Base-by-base conservation (phyloP, 768 basidiomycete species). In the Hysterangium stoloniferum region DNA sequence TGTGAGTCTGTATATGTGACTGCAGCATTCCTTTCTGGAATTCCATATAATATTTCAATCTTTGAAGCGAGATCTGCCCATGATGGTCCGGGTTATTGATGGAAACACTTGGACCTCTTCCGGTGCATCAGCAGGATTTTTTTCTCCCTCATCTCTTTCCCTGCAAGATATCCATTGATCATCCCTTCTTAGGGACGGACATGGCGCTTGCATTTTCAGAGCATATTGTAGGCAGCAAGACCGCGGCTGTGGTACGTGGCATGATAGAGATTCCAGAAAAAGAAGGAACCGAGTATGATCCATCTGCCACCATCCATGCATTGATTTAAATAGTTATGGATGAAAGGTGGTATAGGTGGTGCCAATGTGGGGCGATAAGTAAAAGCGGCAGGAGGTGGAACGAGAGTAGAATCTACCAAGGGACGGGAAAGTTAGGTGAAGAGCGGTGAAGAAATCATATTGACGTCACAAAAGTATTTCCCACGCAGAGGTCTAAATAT, bases 1-100 rank as follows among this genome's bases (percentile, higher is more conserved):
- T 24, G 43, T 40, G 29, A 25, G 63, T 91, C 88, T 43, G 81
- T 53, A 63, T 91, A 90, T 28, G 82, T 79, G 29, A 86, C 80
- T 2, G 72, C 84, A 45, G 88, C 67, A 45, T 73, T 72, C 52
- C 76, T 74, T 48, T 65, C 48, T 3, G 83, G 76, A 34, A 90
- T 80, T 38, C 61, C 60, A 64, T 70, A 78, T 62, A 89, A 51
- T 70, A 64, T 22, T 40, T 75, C 70, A 52, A 87, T 76, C 57
- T 72, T 81, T 32, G 68, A 57, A 11, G 82, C 75, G 42, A 89
- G 76, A 15, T 65, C 59, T 7, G 55, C 29, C 85, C 86, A 87
- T 7, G 70, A 62, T 5, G 86, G 86, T 19, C 19, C 28, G 40
- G 40, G 40, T 41, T 41, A 17, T 41, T 12, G 40, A 41, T 17